These are phyloP conservation scores for Cladorrhinum samala DNA, from an alignment of 495 filamentous ascomycete species.

Conservation along the genomic window DNA sequence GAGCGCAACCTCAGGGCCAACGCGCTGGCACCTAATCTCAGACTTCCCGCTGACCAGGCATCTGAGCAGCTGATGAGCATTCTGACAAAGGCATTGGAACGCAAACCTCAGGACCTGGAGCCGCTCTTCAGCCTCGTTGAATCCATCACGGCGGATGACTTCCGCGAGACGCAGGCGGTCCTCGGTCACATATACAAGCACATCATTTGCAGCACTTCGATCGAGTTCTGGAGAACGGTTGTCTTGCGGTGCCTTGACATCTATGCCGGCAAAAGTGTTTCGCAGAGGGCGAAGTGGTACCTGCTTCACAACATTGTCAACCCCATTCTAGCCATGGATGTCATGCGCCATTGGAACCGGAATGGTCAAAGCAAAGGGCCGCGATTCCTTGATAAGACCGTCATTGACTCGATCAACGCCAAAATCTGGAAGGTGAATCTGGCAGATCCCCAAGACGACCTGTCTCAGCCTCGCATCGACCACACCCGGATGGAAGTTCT, in stretches of 20 bases:
- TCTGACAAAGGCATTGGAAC: constrained; percentile 68
- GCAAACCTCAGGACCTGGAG: constrained; percentile 74
- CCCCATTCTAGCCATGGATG: constrained; percentile 95
- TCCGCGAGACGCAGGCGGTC: constrained; percentile 69
- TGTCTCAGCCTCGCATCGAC: constrained; percentile 79
- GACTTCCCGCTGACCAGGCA: constrained; percentile 83
- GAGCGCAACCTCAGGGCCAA: constrained; percentile 64
- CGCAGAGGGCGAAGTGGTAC: constrained; percentile 88
- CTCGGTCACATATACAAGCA: constrained; percentile 77
- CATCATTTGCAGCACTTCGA: constrained; percentile 77
- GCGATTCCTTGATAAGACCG: constrained; percentile 75
- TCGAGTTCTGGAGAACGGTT: constrained; percentile 81
- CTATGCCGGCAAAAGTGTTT: constrained; percentile 68
- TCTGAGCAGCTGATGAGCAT: constrained; percentile 84
- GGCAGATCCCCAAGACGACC: constrained; percentile 77
- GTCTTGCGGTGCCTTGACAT: constrained; percentile 83
- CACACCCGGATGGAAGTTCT: constrained; percentile 94
- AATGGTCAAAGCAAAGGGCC: constrained; percentile 51
- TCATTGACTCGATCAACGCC: constrained; percentile 86
- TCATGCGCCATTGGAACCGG: constrained; percentile 60
- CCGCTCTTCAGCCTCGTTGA: constrained; percentile 82
- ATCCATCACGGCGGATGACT: constrained; percentile 71
- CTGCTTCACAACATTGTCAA: constrained; percentile 89
- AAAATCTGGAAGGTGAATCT: constrained; percentile 92
- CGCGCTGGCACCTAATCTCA: constrained; percentile 59